Base-by-base conservation (phyloP, 2,329 filamentous ascomycete species). In the Nemania diffusa region DNA sequence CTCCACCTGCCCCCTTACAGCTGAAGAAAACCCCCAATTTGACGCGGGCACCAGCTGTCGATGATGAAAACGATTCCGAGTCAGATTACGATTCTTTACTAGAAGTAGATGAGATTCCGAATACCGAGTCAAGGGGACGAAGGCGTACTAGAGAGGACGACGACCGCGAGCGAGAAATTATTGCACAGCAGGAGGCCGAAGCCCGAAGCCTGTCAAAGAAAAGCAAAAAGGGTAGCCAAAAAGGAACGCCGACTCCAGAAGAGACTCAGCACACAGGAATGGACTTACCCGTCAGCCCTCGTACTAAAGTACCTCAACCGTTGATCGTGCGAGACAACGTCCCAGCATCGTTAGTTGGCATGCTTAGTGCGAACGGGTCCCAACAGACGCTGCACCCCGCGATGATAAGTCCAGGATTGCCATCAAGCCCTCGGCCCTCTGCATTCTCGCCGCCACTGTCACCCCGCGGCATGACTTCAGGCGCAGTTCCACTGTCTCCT, bases 91-190 rank as follows among this genome's bases (percentile, higher is more conserved):
- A 96, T 66, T 91, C 94, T 69, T 85, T 92, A 40, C 80, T 93
- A 13, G 90, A 92, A 69, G 88, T 91, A 3, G 86, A 90, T 51
- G 90, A 91, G 69, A 82, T 90, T 57, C 82, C 85, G 0, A 77
- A 80, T 5, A 80, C 85, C 40, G 83, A 86, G 13, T 82, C 88
- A 59, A 87, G 94, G 69, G 95, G 94, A 8, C 88, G 94, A 66
- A 86, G 93, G 73, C 93, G 91, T 78, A 97, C 94, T 2, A 87
- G 94, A 59, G 93, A 95, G 77, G 93, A 97, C 69, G 94, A 97
- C 74, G 93, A 97, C 72, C 85, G 86, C 62, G 87, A 93, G 62
- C 88, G 94, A 55, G 92, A 95, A 76, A 83, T 88, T 15, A 78
- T 90, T n/a, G 88, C 87, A 1, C 77, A 87, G 53, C 85, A 89